These are phyloP conservation scores for Sarcodon sp. DNA, from an alignment of 768 basidiomycete species.

Conservation along the genomic window DNA sequence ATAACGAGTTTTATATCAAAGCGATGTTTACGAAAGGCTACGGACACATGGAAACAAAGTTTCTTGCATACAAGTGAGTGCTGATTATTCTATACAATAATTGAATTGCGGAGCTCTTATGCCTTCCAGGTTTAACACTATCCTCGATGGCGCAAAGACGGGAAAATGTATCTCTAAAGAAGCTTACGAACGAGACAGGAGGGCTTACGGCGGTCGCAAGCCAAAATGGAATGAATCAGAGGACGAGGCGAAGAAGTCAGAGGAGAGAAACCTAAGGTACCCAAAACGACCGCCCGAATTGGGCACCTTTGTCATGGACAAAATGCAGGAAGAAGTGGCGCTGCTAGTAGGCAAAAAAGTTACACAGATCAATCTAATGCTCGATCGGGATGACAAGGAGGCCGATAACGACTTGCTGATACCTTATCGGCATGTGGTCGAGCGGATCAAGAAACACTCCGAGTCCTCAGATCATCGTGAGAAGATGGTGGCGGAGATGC, in stretches of 20 bases:
- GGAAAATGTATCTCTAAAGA: constrained; percentile 30
- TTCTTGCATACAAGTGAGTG: constrained; percentile 40
- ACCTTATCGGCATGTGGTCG: constrained; percentile 14
- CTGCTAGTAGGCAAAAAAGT: constrained; percentile 10
- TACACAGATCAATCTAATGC: constrained; percentile 16
- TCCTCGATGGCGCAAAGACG: constrained; percentile 51
- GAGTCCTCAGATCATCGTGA: constrained; percentile 4
- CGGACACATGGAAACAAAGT: constrained; percentile 28
- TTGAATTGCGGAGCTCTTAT: neutral
- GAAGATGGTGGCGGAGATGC: constrained; percentile 6
- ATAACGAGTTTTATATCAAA: constrained; percentile 40
- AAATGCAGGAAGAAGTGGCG: constrained; percentile 17
- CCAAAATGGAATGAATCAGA: constrained; percentile 16
- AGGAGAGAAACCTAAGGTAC: constrained; percentile 14
- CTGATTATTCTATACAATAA: neutral
- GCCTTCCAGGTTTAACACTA: constrained; percentile 30
- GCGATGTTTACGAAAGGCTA: constrained; percentile 44
- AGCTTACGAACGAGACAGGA: constrained; percentile 17
- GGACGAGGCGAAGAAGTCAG: constrained; percentile 2
- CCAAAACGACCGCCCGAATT: constrained; percentile 11
- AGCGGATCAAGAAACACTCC: constrained; percentile 13
- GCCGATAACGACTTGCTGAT: neutral
- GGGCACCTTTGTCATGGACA: constrained; percentile 31
- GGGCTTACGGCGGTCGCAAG: constrained; percentile 11
- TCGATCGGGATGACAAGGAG: constrained; percentile 4